A percentile compares a stretch with the other conserved stretches of the same genome.
phyloP scores from a whole-genome alignment of 2,329 filamentous ascomycete genomes.

The Neocucurbitaria cava region DNA sequence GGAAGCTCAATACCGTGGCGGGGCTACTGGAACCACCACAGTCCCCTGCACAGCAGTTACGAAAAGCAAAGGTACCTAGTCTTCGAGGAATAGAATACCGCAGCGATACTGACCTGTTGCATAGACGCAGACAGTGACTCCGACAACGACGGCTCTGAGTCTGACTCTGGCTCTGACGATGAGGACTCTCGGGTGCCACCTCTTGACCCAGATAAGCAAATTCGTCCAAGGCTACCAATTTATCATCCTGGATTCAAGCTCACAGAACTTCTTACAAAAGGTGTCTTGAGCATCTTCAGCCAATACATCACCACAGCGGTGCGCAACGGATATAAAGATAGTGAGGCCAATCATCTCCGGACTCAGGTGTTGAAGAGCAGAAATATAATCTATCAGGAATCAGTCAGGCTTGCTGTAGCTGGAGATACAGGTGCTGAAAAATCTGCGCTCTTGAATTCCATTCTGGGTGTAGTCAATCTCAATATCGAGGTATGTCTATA shows the following conservation, averaged over 20 bases:
- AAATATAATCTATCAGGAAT: slow-evolving; percentile 1
- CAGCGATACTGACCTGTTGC: not conserved
- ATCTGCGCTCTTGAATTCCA: slow-evolving; percentile 20
- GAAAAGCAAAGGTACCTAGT: slow-evolving; percentile 6
- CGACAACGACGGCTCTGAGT: not conserved
- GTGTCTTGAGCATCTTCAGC: not conserved
- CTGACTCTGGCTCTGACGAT: slow-evolving; percentile 1
- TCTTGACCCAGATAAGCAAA: slow-evolving; percentile 14
- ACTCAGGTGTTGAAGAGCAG: slow-evolving; percentile 1
- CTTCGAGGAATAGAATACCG: not conserved
- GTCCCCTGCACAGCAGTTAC: not conserved
- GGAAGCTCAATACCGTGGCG: not conserved
- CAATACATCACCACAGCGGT: not conserved
- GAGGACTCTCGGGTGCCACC: not conserved
- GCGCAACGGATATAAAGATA: not conserved
- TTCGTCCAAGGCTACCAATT: slow-evolving; percentile 16
- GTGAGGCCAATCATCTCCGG: slow-evolving; percentile 10
- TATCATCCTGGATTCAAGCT: slow-evolving; percentile 22
- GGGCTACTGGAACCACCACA: not conserved
- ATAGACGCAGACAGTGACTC: not conserved
- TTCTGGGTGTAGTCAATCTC: slow-evolving; percentile 16
- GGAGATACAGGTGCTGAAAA: slow-evolving; percentile 28
- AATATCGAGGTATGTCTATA: slow-evolving; percentile 13
- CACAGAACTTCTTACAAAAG: not conserved
- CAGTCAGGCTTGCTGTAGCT: slow-evolving; percentile 14